Conservation (phyloP, 2,329 filamentous ascomycete genomes). For the Fusarium acutatum region DNA sequence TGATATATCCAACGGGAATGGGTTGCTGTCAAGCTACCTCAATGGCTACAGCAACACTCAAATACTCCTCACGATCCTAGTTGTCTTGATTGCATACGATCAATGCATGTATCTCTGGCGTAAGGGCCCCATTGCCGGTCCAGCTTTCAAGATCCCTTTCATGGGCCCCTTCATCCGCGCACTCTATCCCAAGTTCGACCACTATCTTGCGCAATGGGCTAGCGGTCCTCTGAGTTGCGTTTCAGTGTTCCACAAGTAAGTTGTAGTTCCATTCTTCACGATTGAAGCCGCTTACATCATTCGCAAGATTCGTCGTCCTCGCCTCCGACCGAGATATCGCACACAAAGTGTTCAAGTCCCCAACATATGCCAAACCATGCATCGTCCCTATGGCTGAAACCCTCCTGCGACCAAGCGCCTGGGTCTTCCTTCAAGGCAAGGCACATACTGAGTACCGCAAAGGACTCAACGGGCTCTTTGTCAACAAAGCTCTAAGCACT, state of each 20-base stretch:
- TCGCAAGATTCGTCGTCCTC: conserved; percentile 76
- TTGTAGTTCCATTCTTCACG: neutral
- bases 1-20: neutral
- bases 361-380: conserved; percentile 77
- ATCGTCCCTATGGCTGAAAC: conserved; percentile 78
- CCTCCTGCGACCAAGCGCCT: conserved; percentile 74
- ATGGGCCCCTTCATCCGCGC: conserved; percentile 82
- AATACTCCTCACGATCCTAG: conserved; percentile 43
- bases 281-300: neutral
- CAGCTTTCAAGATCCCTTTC: conserved; percentile 70
- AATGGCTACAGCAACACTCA: conserved; percentile 9
- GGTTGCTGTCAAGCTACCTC: conserved; percentile 16
- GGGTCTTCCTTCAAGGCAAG: conserved; percentile 82
- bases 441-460: conserved; percentile 81
- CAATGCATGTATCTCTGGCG: conserved; percentile 65
- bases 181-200: conserved; percentile 75
- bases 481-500: conserved; percentile 72
- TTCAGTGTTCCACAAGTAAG: conserved; percentile 84
- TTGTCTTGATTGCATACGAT: conserved; percentile 50
- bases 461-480: conserved; percentile 78
- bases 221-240: conserved; percentile 83
- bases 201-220: conserved; percentile 80
- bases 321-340: conserved; percentile 80
- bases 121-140: conserved; percentile 71
- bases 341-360: conserved; percentile 84